A percentile compares a stretch with the other conserved stretches of the same genome.
Evolutionary conservation across 352 stramenopile genomes (phyloP).

Genomic region (Phytophthora capsici): DNA sequence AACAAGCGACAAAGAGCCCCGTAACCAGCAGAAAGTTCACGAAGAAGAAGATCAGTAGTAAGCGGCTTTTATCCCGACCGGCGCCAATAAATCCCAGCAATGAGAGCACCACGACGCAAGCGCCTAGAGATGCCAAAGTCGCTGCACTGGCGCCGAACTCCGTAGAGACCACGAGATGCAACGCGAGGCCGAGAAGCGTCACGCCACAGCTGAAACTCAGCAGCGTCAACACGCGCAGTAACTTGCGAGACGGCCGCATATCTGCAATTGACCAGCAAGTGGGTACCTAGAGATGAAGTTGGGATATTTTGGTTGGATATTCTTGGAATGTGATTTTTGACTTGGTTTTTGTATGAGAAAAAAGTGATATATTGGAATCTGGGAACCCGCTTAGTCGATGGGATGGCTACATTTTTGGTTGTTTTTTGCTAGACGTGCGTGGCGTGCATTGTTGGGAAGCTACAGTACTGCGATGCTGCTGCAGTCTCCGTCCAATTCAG

Average conservation of each 20-base stretch:
- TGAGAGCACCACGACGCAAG: constrained; percentile 56
- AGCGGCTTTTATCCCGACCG: constrained; percentile 63
- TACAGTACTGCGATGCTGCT: not conserved
- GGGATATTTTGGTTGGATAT: constrained; percentile 11
- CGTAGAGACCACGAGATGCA: constrained; percentile 58
- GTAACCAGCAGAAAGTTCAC: constrained; percentile 71
- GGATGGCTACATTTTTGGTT: not conserved
- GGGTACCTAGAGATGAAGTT: not conserved
- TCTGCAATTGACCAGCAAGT: constrained; percentile 3
- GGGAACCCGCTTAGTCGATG: not conserved
- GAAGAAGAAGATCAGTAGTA: constrained; percentile 83
- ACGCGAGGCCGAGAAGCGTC: constrained; percentile 54
- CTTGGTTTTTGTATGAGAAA: constrained; percentile 6
- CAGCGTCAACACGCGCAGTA: constrained; percentile 64
- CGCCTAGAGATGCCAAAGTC: constrained; percentile 51
- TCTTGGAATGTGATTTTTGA: not conserved
- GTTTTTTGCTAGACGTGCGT: not conserved
- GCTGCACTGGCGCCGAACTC: constrained; percentile 61
- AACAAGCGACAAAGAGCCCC: constrained; percentile 66
- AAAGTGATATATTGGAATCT: constrained; percentile 10
- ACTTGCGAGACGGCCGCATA: constrained; percentile 72
- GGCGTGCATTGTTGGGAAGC: not conserved
- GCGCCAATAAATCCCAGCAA: constrained; percentile 69
- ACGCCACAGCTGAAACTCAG: constrained; percentile 62
- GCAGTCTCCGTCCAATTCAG: not conserved